Base-by-base conservation (phyloP, 164 flowering plant genomes). In the Macadamia integrifolia region DNA sequence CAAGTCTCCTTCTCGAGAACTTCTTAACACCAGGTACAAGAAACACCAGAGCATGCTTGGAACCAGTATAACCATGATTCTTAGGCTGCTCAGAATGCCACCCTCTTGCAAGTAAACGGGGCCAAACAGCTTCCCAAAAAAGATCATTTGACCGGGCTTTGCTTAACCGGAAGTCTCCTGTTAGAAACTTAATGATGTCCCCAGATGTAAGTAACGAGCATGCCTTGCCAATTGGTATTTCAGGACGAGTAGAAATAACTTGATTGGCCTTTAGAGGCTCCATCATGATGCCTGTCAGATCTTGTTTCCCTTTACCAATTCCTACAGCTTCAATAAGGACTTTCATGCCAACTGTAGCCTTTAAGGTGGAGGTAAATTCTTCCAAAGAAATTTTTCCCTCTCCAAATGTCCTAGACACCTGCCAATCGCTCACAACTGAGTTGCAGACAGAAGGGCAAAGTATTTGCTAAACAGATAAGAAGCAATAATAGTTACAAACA, bases 61-160 rank as follows among this genome's bases (percentile, higher is more conserved):
- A 72, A 61, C 65, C 67, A 23, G 77, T 50, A 66, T 64, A 77
- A 60, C 66, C 55, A 7, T 76, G 68, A 70, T 77, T 62, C 66
- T 78, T 84, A 43, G 97, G 96, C 77, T 92, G 87, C 84, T 88
- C 93, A 35, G 99, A 92, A 29, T 86, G 93, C 99, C 99, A 94
- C 1, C 99, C 99, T 74, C 88, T 80, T 57, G 88, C 97, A 1
- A 92, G 84, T 69, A 94, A 71, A 71, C 99, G 96, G 48, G 99
- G 99, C 99, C 99, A 94, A 68, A 94, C 93, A 14, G 99, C 98
- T 78, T 94, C 99, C 98, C 97, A 92, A 62, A 94, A 94, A 46
- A 94, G 82, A 75, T 94, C 96, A 71, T 68, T 85, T 23, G 94
- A 85, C 42, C 86, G 78, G 18, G 94, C 89, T 84, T 94, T 92